A percentile compares a stretch with the other conserved stretches of the same genome.
Conservation (phyloP, 2,329 filamentous ascomycete species). For the Ceratocystis albifundus region DNA sequence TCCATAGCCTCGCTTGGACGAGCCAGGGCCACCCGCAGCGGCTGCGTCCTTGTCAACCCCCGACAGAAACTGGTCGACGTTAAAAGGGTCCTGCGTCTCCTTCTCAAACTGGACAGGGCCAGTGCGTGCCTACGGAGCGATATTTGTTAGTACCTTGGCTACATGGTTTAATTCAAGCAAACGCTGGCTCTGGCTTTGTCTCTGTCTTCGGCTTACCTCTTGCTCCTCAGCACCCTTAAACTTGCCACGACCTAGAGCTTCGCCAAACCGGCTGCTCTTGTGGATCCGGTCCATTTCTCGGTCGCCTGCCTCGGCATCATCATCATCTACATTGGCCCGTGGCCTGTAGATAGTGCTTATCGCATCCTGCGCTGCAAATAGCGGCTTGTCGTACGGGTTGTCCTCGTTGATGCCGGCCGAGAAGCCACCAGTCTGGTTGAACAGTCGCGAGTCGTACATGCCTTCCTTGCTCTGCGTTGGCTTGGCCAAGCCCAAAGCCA, state of each 20-base stretch:
- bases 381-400: slow-evolving; percentile 90
- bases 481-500: slow-evolving; percentile 86
- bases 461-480: slow-evolving; percentile 82
- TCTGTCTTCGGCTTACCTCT: slow-evolving; percentile 55
- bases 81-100: slow-evolving; percentile 74
- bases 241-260: slow-evolving; percentile 77
- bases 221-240: slow-evolving; percentile 79
- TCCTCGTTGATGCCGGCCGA: slow-evolving; percentile 93
- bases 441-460: slow-evolving; percentile 94
- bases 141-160: not conserved
- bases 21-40: slow-evolving; percentile 30
- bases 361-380: slow-evolving; percentile 91
- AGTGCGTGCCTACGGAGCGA: slow-evolving; percentile 51
- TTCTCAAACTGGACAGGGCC: slow-evolving; percentile 96
- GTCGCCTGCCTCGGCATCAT: slow-evolving; percentile 66
- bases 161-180: no score
- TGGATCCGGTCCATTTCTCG: slow-evolving; percentile 79
- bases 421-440: slow-evolving; percentile 89
- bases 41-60: slow-evolving; percentile 53
- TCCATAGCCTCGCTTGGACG: slow-evolving; percentile 63
- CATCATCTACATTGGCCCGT: slow-evolving; percentile 59
- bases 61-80: slow-evolving; percentile 84
- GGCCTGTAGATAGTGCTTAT: slow-evolving; percentile 91
- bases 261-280: slow-evolving; percentile 69
- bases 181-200: not conserved